Base-by-base conservation (phyloP, 306 rosid genomes). In the Cucumis sativus region DNA sequence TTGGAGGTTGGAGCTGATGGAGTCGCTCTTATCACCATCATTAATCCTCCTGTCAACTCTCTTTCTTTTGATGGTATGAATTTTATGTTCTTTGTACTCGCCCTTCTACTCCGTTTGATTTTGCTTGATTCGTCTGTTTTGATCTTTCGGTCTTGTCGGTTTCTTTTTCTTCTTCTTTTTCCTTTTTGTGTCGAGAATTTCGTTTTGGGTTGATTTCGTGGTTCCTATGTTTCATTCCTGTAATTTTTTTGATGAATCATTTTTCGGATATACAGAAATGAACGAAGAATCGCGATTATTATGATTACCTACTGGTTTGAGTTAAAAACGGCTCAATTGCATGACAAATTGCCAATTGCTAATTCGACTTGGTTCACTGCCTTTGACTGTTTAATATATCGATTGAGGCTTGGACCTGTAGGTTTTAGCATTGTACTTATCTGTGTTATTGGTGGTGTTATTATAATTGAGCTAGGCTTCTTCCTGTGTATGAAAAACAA, bases 21-120 rank as follows among this genome's bases (percentile, higher is more conserved):
- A 6, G 88, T 96, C 45, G 99, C 91, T 79, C 33, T 96, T 76
- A 91, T 95, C 88, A 92, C 98, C 76, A 84, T 95, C 84, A 79
- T 92, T 88, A 87, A 96, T 74, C 99, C 99, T 75, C 99, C 99
- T 35, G 97, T 96, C 76, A 96, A 96, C 84, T 91, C 99, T 49
- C 99, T 96, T 79, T 91, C 99, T 15, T 81, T 85, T 47, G 99
- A 92, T 79, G 99, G 99, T 92, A 89, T 61, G 40, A 62, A 41
- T 17, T 57, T 30, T 47, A 0, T 14, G 67, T 23, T 56, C 55
- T 76, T 20, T 15, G 1, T 17, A 16, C 7, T 39, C 16, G 20
- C 17, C 47, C 47, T 55, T 8, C 14, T 57, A 3, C 6, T 13
- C 63, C 30, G 23, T 56, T 0, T 55, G 47, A 30, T 35, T 75